Evolutionary conservation across 306 rosid species (phyloP).

Genomic region (Quercus dentata): DNA sequence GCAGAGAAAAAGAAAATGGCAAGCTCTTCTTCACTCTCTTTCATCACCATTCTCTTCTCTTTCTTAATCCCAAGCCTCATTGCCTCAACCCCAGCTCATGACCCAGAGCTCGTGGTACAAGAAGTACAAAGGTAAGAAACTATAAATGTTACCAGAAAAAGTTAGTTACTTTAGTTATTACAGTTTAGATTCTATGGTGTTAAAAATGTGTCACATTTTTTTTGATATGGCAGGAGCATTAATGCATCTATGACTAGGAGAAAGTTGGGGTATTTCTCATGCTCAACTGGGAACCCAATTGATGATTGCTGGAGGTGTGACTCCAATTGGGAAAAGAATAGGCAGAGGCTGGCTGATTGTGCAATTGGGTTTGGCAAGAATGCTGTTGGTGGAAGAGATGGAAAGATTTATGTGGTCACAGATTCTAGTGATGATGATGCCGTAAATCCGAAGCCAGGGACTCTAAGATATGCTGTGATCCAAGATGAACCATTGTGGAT

Average conservation of each 20-base stretch:
- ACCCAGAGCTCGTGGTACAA: constrained; percentile 59
- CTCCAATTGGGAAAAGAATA: constrained; percentile 72
- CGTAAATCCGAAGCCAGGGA: constrained; percentile 78
- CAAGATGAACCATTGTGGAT: constrained; percentile 97
- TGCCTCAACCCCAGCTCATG: constrained; percentile 45
- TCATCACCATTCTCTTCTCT: constrained; percentile 39
- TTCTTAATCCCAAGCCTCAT: constrained; percentile 44
- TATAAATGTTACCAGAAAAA: neutral
- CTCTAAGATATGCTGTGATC: constrained; percentile 79
- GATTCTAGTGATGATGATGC: constrained; percentile 66
- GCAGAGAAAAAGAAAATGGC: constrained; percentile 40
- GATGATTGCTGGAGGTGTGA: constrained; percentile 99
- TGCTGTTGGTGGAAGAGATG: constrained; percentile 79
- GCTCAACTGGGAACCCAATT: constrained; percentile 92
- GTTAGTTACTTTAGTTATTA: neutral
- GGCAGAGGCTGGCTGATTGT: constrained; percentile 87
- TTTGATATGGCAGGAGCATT: constrained; percentile 43
- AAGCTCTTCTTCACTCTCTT: constrained; percentile 19
- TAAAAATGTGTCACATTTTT: neutral
- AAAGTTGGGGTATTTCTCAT: constrained; percentile 70
- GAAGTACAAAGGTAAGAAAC: constrained; percentile 70
- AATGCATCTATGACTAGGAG: constrained; percentile 61
- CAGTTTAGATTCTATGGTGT: neutral
- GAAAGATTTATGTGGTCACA: constrained; percentile 74
- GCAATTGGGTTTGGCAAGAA: constrained; percentile 93